A percentile compares a stretch with the other conserved stretches of the same genome.
These are phyloP conservation scores for Lachancea sp. DNA, from an alignment of 805 yeast genomes.

Conservation along the genomic window DNA sequence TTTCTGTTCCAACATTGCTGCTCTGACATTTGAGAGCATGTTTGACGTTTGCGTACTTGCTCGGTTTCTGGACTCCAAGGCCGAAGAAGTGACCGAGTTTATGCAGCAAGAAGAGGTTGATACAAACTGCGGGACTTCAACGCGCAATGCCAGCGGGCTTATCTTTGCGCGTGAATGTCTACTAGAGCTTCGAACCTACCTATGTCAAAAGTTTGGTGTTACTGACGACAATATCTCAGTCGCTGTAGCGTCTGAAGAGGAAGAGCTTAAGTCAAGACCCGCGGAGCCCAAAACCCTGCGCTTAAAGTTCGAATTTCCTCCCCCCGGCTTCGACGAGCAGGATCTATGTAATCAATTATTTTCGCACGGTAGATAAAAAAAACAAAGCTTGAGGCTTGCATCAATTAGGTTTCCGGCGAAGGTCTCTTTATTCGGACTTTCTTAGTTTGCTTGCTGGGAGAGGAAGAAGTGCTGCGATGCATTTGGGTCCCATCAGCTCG, in stretches of 20 bases:
- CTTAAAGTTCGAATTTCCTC: neutral
- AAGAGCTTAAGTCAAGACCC: constrained; percentile 8
- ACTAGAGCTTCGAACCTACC: constrained; percentile 5
- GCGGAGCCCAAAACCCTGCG: constrained; percentile 9
- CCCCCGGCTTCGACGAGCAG: neutral
- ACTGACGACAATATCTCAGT: constrained; percentile 7
- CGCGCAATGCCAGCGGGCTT: neutral
- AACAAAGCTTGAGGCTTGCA: too few species aligned
- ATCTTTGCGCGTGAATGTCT: constrained; percentile 6
- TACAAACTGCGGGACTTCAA: neutral
- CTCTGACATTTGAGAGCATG: constrained; percentile 17
- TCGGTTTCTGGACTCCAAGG: constrained; percentile 17
- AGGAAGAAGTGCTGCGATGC: neutral
- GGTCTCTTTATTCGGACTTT: neutral
- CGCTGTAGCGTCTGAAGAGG: constrained; percentile 11
- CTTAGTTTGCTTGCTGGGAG: neutral
- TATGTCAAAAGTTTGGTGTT: constrained; percentile 8
- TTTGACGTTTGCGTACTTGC: constrained; percentile 19
- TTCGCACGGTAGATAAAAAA: neutral
- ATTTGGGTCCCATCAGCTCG: neutral
- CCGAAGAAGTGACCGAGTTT: constrained; percentile 23
- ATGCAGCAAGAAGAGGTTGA: constrained; percentile 15
- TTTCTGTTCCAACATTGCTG: constrained; percentile 19
- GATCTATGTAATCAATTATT: neutral
- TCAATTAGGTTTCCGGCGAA: neutral